Evolutionary conservation across 164 flowering plant genomes (phyloP).

Genomic region (Cinnamomum chago): DNA sequence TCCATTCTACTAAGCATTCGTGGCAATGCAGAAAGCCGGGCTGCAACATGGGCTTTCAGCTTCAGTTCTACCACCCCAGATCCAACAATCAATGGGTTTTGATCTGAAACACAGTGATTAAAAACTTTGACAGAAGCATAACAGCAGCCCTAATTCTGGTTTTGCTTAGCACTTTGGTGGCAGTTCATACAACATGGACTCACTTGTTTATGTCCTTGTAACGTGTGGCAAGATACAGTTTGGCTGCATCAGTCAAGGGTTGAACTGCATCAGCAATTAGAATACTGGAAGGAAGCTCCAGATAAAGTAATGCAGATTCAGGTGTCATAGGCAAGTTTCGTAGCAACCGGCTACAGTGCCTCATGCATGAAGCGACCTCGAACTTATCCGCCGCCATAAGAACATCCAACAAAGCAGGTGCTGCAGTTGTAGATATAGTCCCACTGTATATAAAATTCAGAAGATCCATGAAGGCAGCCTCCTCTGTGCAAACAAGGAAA

Average conservation of each 20-base stretch:
- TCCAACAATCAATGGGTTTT: too few species aligned
- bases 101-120: too few species aligned
- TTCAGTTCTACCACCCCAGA: too few species aligned
- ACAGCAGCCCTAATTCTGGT: too few species aligned
- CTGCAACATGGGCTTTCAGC: too few species aligned
- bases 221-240: slow-evolving; percentile 70
- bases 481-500: slow-evolving; percentile 52
- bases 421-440: slow-evolving; percentile 47
- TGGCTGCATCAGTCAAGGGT: slow-evolving; percentile 88
- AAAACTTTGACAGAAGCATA: too few species aligned
- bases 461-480: slow-evolving; percentile 90
- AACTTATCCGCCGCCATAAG: slow-evolving; percentile 98
- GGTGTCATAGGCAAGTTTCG: slow-evolving; percentile 82
- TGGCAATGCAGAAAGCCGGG: too few species aligned
- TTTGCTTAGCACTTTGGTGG: too few species aligned
- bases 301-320: slow-evolving; percentile 85
- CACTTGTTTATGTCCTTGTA: slow-evolving; percentile 81
- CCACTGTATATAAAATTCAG: slow-evolving; percentile 94
- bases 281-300: slow-evolving; percentile 92
- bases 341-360: slow-evolving; percentile 68
- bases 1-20: too few species aligned
- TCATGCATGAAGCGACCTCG: slow-evolving; percentile 98
- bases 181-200: slow-evolving; percentile 5
- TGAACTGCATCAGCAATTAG: slow-evolving; percentile 88
- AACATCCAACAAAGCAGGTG: slow-evolving; percentile 83